Base-by-base conservation (phyloP, 768 basidiomycete species). In the Leccinellum rugosiceps region DNA sequence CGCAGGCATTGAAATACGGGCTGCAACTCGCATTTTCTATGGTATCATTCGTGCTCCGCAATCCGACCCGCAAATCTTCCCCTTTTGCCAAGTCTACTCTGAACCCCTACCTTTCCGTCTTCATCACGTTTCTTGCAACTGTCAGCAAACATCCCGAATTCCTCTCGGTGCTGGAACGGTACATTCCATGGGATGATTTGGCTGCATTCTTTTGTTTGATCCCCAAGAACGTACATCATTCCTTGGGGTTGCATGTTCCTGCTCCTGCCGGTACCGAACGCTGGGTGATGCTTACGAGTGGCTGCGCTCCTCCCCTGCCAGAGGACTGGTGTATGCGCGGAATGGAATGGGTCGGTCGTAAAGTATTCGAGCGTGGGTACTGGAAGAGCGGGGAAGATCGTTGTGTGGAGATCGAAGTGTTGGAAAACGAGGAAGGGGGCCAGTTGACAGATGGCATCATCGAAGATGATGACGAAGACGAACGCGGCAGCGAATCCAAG, bases 301-400 rank as follows among this genome's bases (percentile, higher is more conserved):
- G 83, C 14, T 87, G 84, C 59, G 74, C 82, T 21, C 86, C 86
- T 0, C 86, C 92, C 0, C 75, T 98, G 2, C 81, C 90, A 0
- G 97, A 99, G 72, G 97, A 98, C 66, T 98, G 95, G 94, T 91
- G 90, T 65, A 69, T 98, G 63, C 82, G 97, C 31, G 97, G 97
- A 1, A 92, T 95, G 87, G 94, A 94, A 64, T 99, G 97, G 97
- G 88, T 92, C 4, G 89, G 92, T 6, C 80, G 92, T 57, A 84
- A 85, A 59, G 86, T 98, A 15, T 98, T 89, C 68, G 94, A 96
- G 70, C 84, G 92, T 41, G 96, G 95, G 0, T 98, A 88, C 70
- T 99, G 97, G 97, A 91, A 88, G 68, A 77, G 78, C n/a, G 82
- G 81, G 31, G 88, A 87, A 52, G 86, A 86, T 56, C 78, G 80